These are phyloP conservation scores for Halenospora varia DNA, from an alignment of 495 filamentous ascomycete species.

Conservation along the genomic window DNA sequence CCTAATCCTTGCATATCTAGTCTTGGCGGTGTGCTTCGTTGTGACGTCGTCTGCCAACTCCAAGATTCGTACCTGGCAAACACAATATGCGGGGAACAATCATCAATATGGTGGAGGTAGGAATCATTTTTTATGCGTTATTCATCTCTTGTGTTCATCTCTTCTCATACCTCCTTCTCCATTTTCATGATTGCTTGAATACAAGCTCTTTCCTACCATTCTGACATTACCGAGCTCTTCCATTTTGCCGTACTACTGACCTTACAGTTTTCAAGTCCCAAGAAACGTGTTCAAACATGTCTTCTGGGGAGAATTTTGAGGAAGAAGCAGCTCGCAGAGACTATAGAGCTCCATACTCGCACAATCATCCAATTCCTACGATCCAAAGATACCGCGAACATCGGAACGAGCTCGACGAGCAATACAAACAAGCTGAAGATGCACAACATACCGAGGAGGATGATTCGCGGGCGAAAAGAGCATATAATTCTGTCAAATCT, in stretches of 20 bases:
- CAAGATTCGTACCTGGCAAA: neutral
- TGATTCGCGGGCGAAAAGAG: constrained; percentile 34
- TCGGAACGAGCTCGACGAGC: constrained; percentile 42
- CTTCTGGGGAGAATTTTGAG: constrained; percentile 36
- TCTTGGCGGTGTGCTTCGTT: neutral
- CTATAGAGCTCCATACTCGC: constrained; percentile 48
- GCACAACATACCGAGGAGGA: constrained; percentile 36
- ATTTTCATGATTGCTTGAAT: neutral
- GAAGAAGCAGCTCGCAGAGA: constrained; percentile 40
- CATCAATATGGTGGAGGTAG: neutral
- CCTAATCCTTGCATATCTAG: neutral
- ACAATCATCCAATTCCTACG: constrained; percentile 58
- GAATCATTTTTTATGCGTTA: neutral
- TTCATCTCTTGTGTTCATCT: neutral
- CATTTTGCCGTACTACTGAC: neutral
- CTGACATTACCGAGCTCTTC: neutral
- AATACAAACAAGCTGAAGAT: constrained; percentile 33
- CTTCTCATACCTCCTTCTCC: neutral
- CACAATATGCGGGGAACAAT: neutral
- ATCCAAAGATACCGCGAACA: constrained; percentile 58
- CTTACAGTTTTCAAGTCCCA: neutral
- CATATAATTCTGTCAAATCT: constrained; percentile 35
- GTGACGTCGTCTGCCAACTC: neutral
- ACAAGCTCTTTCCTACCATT: neutral
- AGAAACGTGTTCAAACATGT: neutral